These are phyloP conservation scores for Hylodesmum podocarpum DNA, from an alignment of 306 rosid species.

Conservation along the genomic window DNA sequence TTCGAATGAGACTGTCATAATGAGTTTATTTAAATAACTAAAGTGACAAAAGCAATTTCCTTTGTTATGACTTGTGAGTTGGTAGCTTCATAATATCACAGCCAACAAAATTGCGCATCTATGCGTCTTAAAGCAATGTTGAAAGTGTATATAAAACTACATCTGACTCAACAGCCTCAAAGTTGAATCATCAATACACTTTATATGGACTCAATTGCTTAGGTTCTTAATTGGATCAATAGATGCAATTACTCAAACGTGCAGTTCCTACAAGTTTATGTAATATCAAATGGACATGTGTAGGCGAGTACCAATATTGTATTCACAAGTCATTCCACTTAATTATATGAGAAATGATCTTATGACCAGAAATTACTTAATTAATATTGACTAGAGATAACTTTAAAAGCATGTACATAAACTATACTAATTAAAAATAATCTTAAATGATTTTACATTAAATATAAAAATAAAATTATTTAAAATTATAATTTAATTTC, in stretches of 20 bases:
- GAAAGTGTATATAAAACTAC: background rate
- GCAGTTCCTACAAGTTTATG: background rate
- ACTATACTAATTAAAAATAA: too few species aligned
- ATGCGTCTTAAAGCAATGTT: background rate
- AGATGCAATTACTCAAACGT: background rate
- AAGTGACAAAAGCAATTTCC: slow-evolving; percentile 2
- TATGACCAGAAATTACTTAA: too few species aligned
- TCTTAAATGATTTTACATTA: too few species aligned
- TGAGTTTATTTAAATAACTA: background rate
- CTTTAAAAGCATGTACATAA: too few species aligned
- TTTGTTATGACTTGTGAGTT: background rate
- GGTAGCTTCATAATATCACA: background rate
- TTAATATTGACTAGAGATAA: too few species aligned
- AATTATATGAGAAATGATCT: too few species aligned
- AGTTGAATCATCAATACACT: background rate
- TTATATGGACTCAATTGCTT: background rate
- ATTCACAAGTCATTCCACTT: too few species aligned
- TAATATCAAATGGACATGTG: background rate
- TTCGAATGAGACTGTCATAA: background rate
- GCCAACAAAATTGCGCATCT: background rate
- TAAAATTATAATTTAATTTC: too few species aligned
- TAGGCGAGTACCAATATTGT: too few species aligned
- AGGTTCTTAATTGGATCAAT: background rate
- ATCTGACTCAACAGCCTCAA: background rate
- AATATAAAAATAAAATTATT: too few species aligned